phyloP scores from a whole-genome alignment of 2,329 filamentous ascomycete genomes.

The Pseudogymnoascus sp. region DNA sequence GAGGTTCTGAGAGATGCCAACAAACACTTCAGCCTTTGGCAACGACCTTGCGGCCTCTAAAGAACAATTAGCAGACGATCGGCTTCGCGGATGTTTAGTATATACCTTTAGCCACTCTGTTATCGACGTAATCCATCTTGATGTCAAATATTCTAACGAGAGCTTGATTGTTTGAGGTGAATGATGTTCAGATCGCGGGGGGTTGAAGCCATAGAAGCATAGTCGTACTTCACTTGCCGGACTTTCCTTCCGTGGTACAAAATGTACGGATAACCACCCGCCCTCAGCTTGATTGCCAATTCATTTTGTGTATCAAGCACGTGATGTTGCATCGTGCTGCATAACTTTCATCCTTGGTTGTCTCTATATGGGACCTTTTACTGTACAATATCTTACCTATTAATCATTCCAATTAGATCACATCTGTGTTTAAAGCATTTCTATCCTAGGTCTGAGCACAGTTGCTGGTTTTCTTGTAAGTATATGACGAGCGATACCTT shows the following conservation, averaged over 20 bases:
- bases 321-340: not conserved
- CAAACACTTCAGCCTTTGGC: constrained; percentile 28
- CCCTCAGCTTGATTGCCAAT: not conserved
- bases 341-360: not conserved
- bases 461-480: not conserved
- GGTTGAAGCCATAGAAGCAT: not conserved
- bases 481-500: constrained; percentile 8
- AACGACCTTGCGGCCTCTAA: constrained; percentile 25
- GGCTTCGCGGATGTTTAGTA: not conserved
- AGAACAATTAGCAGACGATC: constrained; percentile 2
- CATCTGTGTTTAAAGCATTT: not conserved
- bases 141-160: not conserved
- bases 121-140: constrained; percentile 31
- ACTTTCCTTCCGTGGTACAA: not conserved
- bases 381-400: not conserved
- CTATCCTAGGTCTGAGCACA: not conserved
- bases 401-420: not conserved
- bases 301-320: not conserved
- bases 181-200: not conserved
- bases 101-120: constrained; percentile 29
- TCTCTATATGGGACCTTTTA: not conserved
- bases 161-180: not conserved
- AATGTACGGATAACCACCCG: not conserved
- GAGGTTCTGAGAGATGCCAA: constrained; percentile 3
- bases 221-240: not conserved